phyloP scores from a whole-genome alignment of 1,284 basidiomycete species.

The Pseudozyma hubeiensis region DNA sequence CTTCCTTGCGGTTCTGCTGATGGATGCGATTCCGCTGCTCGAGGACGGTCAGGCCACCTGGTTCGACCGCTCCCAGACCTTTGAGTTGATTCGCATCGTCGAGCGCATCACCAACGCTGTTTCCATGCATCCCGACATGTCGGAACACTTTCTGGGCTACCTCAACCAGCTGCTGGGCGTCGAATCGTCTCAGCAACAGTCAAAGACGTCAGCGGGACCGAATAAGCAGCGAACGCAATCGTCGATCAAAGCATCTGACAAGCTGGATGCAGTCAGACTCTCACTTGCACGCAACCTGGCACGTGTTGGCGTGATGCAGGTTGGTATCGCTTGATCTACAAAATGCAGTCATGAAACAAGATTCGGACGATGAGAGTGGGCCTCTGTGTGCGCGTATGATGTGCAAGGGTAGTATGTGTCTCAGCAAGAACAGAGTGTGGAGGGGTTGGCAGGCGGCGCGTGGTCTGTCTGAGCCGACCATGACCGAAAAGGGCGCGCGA shows the following conservation, averaged over 20 bases:
- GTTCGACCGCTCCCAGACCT: constrained; percentile 58
- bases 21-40: constrained; percentile 63
- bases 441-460: no score
- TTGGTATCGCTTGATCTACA: constrained; percentile 28
- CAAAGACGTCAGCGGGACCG: constrained; percentile 2
- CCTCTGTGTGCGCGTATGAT: background rate
- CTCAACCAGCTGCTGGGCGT: constrained; percentile 50
- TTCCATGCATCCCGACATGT: constrained; percentile 44
- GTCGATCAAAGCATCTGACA: constrained; percentile 35
- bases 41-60: constrained; percentile 46
- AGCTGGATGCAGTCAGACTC: constrained; percentile 54
- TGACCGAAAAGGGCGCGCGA: background rate
- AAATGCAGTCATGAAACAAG: background rate
- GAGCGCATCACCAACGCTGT: constrained; percentile 56
- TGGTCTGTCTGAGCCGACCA: background rate
- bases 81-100: constrained; percentile 62
- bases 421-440: background rate
- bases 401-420: no score
- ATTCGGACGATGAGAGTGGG: background rate
- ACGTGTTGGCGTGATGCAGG: constrained; percentile 48
- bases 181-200: constrained; percentile 7
- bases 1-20: constrained; percentile 62
- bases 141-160: constrained; percentile 57
- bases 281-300: constrained; percentile 54
- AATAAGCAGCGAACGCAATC: constrained; percentile 8